Evolutionary conservation across 345 rosid species (phyloP).

Genomic region (Conringia planisiliqua): DNA sequence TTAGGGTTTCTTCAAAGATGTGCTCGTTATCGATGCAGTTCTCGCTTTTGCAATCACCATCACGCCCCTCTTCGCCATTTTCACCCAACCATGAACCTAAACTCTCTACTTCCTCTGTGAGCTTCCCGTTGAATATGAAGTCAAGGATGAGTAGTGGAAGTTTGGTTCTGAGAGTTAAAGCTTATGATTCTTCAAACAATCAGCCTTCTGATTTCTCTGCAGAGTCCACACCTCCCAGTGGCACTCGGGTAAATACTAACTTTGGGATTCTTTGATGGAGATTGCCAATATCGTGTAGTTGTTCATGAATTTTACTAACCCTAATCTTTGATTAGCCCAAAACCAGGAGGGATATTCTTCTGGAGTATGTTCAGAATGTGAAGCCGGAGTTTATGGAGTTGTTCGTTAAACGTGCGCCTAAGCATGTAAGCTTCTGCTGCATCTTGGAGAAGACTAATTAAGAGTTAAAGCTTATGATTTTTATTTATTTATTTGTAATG

Average conservation of each 20-base stretch:
- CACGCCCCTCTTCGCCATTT: constrained; percentile 32
- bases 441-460: not conserved
- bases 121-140: constrained; percentile 36
- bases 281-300: not conserved
- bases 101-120: constrained; percentile 38
- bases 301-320: not conserved
- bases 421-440: constrained; percentile 48
- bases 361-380: constrained; percentile 94
- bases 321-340: constrained; percentile 43
- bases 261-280: no score
- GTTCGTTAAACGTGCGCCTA: constrained; percentile 85
- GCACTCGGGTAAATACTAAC: constrained; percentile 54
- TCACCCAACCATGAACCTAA: constrained; percentile 30
- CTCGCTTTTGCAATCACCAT: constrained; percentile 35
- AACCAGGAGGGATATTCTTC: constrained; percentile 68
- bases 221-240: constrained; percentile 64
- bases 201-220: constrained; percentile 42
- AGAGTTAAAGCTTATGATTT: not conserved
- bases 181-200: constrained; percentile 59
- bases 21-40: constrained; percentile 50
- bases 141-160: not conserved
- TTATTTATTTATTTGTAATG: constrained; percentile 9
- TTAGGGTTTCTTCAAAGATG: constrained; percentile 39
- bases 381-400: constrained; percentile 95
- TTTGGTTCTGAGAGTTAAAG: constrained; percentile 43